Conservation (phyloP, 805 yeast species). For the Saccharomycopsis fermentans region DNA sequence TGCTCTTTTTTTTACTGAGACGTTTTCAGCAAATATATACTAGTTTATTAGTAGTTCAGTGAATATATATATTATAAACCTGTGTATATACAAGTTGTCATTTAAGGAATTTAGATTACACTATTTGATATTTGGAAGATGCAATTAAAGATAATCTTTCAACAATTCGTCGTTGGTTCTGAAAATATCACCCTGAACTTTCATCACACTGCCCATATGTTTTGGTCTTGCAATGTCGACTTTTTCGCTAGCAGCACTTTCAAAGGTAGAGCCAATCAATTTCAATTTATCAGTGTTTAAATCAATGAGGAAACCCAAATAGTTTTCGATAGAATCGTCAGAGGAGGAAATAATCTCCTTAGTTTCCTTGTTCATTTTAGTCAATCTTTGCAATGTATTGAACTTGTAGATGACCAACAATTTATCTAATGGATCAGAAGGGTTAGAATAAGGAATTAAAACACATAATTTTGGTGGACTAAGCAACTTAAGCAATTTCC, state of each 20-base stretch:
- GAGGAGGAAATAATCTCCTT: conserved; percentile 33
- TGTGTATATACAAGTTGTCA: not conserved
- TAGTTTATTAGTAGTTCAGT: not conserved
- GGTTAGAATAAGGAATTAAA: conserved; percentile 56
- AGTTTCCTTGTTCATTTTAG: conserved; percentile 36
- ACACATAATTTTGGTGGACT: conserved; percentile 62
- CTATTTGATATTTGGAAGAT: not conserved
- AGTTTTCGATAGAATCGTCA: conserved; percentile 49
- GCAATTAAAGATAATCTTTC: not conserved
- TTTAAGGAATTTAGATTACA: not conserved
- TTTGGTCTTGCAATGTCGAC: conserved; percentile 24
- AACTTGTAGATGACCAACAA: conserved; percentile 56
- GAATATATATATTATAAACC: not conserved
- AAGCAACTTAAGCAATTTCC: conserved; percentile 70
- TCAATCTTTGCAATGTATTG: conserved; percentile 50
- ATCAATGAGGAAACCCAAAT: conserved; percentile 51
- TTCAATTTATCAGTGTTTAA: conserved; percentile 46
- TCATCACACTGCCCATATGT: conserved; percentile 24
- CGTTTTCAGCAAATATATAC: not conserved
- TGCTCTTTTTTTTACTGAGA: not conserved
- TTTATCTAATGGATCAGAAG: conserved; percentile 42
- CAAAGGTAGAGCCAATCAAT: conserved; percentile 60
- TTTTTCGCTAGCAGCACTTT: conserved; percentile 37
- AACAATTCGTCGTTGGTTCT: conserved; percentile 19
- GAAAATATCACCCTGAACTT: conserved; percentile 27